Percentiles rank a stretch among this genome's conserved stretches.
Conservation (phyloP, 2,329 filamentous ascomycete species). For the Fusarium sp. region DNA sequence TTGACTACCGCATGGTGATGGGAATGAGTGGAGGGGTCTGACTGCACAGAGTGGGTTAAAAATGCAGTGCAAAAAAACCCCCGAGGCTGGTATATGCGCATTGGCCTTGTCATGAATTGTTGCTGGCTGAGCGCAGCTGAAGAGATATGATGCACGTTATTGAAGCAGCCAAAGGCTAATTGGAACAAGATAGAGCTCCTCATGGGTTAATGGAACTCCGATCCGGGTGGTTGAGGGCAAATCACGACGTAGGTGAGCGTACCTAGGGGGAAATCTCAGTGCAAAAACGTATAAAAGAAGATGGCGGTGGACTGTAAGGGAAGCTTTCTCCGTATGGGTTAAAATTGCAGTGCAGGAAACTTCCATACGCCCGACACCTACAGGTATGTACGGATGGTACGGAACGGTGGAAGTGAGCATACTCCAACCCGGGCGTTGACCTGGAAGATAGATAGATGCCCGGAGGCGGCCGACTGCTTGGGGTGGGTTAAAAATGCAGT, state of each 20-base stretch:
- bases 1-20: not conserved
- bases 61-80: too few species aligned
- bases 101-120: not conserved
- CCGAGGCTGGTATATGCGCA: not conserved
- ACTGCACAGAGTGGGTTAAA: not conserved
- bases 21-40: not conserved
- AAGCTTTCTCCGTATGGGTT: not conserved
- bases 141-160: not conserved
- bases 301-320: not conserved
- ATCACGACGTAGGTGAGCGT: not conserved
- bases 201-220: not conserved
- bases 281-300: not conserved
- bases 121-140: not conserved
- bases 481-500: too few species aligned
- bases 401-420: not conserved
- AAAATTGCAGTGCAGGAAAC: not conserved
- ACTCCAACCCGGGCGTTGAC: not conserved
- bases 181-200: not conserved
- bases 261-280: not conserved
- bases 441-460: too few species aligned
- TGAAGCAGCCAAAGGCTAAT: not conserved
- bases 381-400: too few species aligned
- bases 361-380: too few species aligned
- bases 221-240: not conserved
- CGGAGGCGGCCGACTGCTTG: too few species aligned